Base-by-base conservation (phyloP, 495 filamentous ascomycete genomes). In the Aspergillus indologenus region DNA sequence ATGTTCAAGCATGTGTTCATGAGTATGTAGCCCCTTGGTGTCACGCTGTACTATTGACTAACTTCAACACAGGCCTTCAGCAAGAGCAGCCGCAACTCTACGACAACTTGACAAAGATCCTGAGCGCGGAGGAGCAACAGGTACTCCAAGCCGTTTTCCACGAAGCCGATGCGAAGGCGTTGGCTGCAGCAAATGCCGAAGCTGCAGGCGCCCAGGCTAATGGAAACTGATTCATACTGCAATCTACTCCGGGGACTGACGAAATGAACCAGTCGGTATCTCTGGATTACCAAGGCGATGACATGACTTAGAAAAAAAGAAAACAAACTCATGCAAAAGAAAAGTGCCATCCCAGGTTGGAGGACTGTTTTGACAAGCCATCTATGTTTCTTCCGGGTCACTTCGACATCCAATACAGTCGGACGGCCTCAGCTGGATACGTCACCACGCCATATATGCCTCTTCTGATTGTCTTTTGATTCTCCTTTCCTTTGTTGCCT, bases 61-160 rank as follows among this genome's bases (percentile, higher is more conserved):
- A 65, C 52, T 49, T 19, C 31, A n/a, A 43, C 20, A 45, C 68
- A 97, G 92, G 81, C 68, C 81, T 98, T 60, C 90, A 96, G 82
- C 87, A 89, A 74, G 86, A 91, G 66, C 91, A 98, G 61, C 92
- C 92, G 1, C 87, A 91, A 61, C 87, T 97, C 31, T 98, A 97
- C 68, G 81, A 89, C 4, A 85, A 73, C 49, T 78, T 98, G 57
- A 90, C 91, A 31, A 84, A 87, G 56, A 87, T 88, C 54, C 85
- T 98, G 19, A 85, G 81, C 34, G 76, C 83, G 8, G 90, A 94
- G 17, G 93, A 98, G 66, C 89, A 95, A 71, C 81, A 81, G 59
- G 76, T 96, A 55, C 81, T 98, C 55, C 85, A 92, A 67, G 81
- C 78, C 24, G 92, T 93, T 40, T 82, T 93, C 64, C 84, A 90